Base-by-base conservation (phyloP, 352 stramenopile species). In the Globisporangium splendens region DNA sequence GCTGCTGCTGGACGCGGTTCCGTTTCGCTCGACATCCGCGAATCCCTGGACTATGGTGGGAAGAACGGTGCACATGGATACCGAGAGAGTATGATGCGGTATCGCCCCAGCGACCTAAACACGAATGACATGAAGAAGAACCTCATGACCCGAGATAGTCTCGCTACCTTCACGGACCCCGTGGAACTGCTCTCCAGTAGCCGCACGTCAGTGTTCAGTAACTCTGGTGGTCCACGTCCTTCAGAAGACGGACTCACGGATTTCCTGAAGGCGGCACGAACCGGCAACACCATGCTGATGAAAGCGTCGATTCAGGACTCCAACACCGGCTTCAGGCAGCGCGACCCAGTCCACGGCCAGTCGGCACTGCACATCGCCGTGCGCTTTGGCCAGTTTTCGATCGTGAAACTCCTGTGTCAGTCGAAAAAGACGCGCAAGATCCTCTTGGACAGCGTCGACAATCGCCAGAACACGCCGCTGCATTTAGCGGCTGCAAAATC, bases 401-500 rank as follows among this genome's bases (percentile, higher is more conserved):
- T 74, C 24, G 73, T 94, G 21, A 79, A 86, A 46, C 62, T 86
- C 63, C 57, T 95, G 48, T 91, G 81, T 56, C 73, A 83, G 5
- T 35, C 28, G 35, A 88, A 88, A 63, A 77, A 77, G 38, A 73
- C 72, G 24, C 70, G 73, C 35, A 66, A 71, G 17, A 50, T 83
- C 46, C 69, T 95, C 3, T 73, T 95, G 46, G 81, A 91, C 61
- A 75, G 79, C 21, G 72, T 82, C 2, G 85, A 95, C 69, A 75
- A 75, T 41, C 78, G 85, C 17, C 53, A 79, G 44, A 95, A 95
- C 73, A 92, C 85, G 10, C 77, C 85, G 8, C 52, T 95, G 51
- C 85, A 95, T 50, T 47, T 95, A 18, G 85, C 85, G 10, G 66
- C 79, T n/a, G 85, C 83, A 28, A 91, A 91, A 56, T 95, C 85